A percentile compares a stretch with the other conserved stretches of the same genome.
These are phyloP conservation scores for Pyrenophora teres DNA, from an alignment of 2,329 filamentous ascomycete genomes.

Conservation along the genomic window DNA sequence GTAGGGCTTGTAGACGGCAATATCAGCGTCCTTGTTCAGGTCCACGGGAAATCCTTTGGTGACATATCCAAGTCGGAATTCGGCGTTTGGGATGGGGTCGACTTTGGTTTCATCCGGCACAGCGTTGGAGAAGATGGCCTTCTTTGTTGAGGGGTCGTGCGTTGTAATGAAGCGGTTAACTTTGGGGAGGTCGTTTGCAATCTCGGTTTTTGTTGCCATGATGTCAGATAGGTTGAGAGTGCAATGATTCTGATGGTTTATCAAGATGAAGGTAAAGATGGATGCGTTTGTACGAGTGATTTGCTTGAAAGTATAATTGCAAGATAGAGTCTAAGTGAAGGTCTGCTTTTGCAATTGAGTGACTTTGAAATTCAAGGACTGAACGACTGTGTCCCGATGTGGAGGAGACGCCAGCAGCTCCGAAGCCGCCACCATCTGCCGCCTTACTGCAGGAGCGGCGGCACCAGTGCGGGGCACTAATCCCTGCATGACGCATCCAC, in stretches of 20 bases:
- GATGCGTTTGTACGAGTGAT: background rate
- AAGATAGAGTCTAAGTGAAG: background rate
- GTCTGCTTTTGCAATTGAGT: too few relatives aligned
- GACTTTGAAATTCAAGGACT: background rate
- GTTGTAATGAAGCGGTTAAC: conserved; percentile 46
- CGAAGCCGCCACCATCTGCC: conserved; percentile 1
- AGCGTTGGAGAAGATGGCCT: conserved; percentile 40
- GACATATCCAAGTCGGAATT: conserved; percentile 56
- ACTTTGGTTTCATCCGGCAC: conserved; percentile 30
- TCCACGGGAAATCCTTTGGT: conserved; percentile 54
- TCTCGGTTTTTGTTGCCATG: conserved; percentile 19
- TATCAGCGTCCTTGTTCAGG: conserved; percentile 53
- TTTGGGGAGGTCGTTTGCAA: conserved; percentile 31
- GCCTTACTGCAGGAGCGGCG: background rate
- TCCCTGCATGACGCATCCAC: background rate
- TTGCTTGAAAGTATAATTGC: background rate
- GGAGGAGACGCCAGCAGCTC: conserved; percentile 4
- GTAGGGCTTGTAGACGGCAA: conserved; percentile 52
- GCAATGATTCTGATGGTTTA: background rate
- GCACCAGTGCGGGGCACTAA: background rate
- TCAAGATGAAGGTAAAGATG: background rate
- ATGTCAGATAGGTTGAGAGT: background rate
- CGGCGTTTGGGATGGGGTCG: conserved; percentile 28
- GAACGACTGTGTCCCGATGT: conserved; percentile 11
- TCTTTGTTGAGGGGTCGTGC: conserved; percentile 39